Evolutionary conservation across 441 rosid genomes (phyloP).

Genomic region (Gossypium trilobum): DNA sequence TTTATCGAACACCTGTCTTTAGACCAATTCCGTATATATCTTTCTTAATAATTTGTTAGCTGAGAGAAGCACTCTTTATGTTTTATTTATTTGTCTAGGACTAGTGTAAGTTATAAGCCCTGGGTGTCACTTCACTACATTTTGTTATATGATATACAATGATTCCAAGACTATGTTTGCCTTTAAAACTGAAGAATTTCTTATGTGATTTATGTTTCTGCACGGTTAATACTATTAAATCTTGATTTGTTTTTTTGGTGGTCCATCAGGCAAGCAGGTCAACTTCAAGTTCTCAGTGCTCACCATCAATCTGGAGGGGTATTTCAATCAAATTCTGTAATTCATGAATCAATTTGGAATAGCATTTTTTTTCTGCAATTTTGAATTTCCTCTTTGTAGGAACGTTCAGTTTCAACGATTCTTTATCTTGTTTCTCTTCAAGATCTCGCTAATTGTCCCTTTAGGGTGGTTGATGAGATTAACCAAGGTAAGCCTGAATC

Average conservation of each 20-base stretch:
- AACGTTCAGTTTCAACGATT: slow-evolving; percentile 85
- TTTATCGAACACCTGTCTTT: neutral
- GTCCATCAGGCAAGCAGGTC: slow-evolving; percentile 56
- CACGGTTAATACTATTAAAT: slow-evolving; percentile 15
- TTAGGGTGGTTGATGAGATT: slow-evolving; percentile 91
- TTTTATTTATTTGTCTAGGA: neutral
- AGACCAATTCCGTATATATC: neutral
- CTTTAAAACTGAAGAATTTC: neutral
- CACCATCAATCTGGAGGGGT: slow-evolving; percentile 98
- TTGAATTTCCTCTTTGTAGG: slow-evolving; percentile 29
- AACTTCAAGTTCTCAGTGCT: slow-evolving; percentile 86
- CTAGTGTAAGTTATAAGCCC: neutral
- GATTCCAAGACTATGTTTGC: neutral
- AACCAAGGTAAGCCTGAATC: slow-evolving; percentile 62
- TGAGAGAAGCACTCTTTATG: neutral
- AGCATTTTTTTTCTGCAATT: neutral
- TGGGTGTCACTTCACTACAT: neutral
- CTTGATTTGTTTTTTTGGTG: slow-evolving; percentile 14
- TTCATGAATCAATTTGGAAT: slow-evolving; percentile 6
- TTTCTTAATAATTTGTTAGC: neutral
- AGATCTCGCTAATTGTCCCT: slow-evolving; percentile 94
- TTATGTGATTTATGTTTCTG: neutral
- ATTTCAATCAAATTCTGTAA: slow-evolving; percentile 7
- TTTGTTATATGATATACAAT: neutral
- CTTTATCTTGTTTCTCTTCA: slow-evolving; percentile 96